Evolutionary conservation across 2,329 filamentous ascomycete species (phyloP).

Genomic region (Pestalotiopsis sp.): DNA sequence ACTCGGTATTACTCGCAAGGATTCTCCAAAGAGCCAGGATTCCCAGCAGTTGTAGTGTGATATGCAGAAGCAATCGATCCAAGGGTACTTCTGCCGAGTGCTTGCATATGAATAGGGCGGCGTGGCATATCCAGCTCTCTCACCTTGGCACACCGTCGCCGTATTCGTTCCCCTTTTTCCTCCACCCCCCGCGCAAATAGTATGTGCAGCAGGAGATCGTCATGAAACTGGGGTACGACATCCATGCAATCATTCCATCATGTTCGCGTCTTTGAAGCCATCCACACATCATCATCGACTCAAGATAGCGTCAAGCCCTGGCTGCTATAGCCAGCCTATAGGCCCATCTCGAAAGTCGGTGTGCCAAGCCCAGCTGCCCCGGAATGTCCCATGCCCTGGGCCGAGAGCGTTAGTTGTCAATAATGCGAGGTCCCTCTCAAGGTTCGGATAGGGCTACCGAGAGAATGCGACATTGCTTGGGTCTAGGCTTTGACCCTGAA

Average conservation of each 20-base stretch:
- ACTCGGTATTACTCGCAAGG: not conserved
- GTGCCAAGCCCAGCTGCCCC: not conserved
- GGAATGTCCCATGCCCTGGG: not conserved
- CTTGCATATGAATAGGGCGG: not conserved
- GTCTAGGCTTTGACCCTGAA: not conserved
- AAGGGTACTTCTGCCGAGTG: not conserved
- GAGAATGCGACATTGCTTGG: not conserved
- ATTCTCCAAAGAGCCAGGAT: not conserved
- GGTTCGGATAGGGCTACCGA: not conserved
- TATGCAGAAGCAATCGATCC: not conserved
- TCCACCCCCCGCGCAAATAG: not conserved
- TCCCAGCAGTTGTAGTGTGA: not conserved
- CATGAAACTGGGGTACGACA: not conserved
- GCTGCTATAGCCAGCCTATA: not conserved
- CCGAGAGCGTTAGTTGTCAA: not conserved
- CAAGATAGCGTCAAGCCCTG: not conserved
- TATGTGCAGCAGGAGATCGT: not conserved
- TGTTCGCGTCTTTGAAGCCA: not conserved
- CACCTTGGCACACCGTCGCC: not conserved
- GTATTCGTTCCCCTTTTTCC: not conserved
- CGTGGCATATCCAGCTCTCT: not conserved
- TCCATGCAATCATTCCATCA: not conserved
- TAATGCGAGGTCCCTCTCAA: not conserved
- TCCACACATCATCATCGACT: not conserved
- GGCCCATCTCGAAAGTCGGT: not conserved